Evolutionary conservation across 2,329 filamentous ascomycete genomes (phyloP), one percentile per base, ranked within the genome.

Genomic region (Pestalotiopsis sp.): DNA sequence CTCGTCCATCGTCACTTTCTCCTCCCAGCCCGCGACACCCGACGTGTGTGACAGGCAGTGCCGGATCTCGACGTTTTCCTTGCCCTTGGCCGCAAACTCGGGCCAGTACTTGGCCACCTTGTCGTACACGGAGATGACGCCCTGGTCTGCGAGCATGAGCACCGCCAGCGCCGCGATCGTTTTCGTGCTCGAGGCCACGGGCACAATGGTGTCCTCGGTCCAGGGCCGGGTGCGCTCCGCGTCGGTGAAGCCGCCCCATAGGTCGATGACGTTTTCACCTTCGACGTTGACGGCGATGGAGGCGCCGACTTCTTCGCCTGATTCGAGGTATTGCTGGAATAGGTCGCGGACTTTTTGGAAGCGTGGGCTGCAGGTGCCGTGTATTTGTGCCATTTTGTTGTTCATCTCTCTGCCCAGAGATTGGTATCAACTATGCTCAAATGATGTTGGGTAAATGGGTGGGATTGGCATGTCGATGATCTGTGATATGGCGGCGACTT

Each of bases 21-120:
- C 68, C 1, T 83, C 73, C 73, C 78, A 79, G 2, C 75, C 79
- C 0, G 79, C 71, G 13, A 80, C 73, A 39, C 79, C 74, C 11
- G 81, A 76, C 1, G 76, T 80, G 68, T 84, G 82, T 14, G 77
- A 77, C 17, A 84, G 76, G 17, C 83, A 31, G 70, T 84, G 82
- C 1, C 77, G 76, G 14, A 83, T 78, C 52, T 79, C 72, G 56
- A 83, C 72, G 9, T 78, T 72, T 52, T 81, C 74, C 59, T 83
- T 82, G 41, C 80, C 81, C 36, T 80, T 79, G 17, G 72, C 76
- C 4, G 75, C 78, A 68, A 84, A 83, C 61, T 83, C 83, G 9
- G 83, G 83, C 83, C 83, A 84, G 75, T 83, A 80, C 36, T 79
- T 75, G 2, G 77, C 70, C 9, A 84, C 80, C 5, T 77, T 78